phyloP scores from a whole-genome alignment of 257 asterid species.

The Petrea volubilis region DNA sequence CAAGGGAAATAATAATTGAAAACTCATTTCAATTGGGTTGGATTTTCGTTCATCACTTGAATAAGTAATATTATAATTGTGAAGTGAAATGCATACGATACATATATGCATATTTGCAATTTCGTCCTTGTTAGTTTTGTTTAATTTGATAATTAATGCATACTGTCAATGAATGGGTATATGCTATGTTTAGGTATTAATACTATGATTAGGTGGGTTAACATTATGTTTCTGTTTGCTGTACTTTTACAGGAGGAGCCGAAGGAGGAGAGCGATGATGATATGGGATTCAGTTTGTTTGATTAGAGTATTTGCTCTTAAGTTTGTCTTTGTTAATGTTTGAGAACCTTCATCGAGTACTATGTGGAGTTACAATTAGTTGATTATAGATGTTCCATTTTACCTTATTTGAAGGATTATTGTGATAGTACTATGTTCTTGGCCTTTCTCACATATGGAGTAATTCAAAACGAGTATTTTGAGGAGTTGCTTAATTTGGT shows the following conservation, averaged over 20 bases:
- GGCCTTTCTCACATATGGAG: background rate
- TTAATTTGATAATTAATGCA: background rate
- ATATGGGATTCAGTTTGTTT: constrained; percentile 54
- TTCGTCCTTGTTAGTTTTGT: background rate
- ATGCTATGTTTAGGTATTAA: background rate
- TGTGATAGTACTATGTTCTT: background rate
- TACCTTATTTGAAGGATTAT: constrained; percentile 1
- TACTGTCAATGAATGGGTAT: background rate
- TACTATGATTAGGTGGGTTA: background rate
- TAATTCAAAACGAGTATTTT: background rate
- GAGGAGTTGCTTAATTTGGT: background rate
- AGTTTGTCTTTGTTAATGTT: constrained; percentile 10
- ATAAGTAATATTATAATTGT: background rate
- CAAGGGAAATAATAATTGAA: background rate
- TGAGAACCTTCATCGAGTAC: background rate
- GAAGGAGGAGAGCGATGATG: constrained; percentile 63
- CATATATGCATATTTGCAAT: background rate
- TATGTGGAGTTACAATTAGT: background rate
- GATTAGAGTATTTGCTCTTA: constrained; percentile 31
- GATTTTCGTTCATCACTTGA: background rate
- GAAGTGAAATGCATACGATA: background rate
- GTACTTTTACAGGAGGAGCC: constrained; percentile 44
- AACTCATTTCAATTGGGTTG: background rate
- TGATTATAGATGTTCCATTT: constrained; percentile 14
- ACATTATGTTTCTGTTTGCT: background rate